A percentile compares a stretch with the other conserved stretches of the same genome.
Evolutionary conservation across 192 early-diverging fungal species (phyloP).

Genomic region (Podila epicladia): DNA sequence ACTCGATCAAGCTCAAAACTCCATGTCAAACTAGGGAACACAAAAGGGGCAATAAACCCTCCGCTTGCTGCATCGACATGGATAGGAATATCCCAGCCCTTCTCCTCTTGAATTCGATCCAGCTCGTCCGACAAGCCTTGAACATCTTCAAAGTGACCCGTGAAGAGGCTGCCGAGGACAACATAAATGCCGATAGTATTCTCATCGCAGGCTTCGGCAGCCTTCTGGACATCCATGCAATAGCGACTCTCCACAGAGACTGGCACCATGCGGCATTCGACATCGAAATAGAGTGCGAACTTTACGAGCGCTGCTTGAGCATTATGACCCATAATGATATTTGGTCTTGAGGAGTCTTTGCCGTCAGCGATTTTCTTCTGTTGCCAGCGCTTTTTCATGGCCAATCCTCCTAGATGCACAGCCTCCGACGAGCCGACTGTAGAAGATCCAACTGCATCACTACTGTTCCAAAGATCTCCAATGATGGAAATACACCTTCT

Average conservation of each 20-base stretch:
- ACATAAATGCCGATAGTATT: conserved; percentile 86
- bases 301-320: conserved; percentile 69
- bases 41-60: conserved; percentile 89
- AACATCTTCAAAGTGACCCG: conserved; percentile 87
- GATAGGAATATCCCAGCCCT: conserved; percentile 77
- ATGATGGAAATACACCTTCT: conserved; percentile 74
- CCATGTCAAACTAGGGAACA: conserved; percentile 79
- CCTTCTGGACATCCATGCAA: conserved; percentile 70
- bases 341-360: conserved; percentile 69
- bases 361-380: conserved; percentile 64
- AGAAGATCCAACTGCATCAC: conserved; percentile 69
- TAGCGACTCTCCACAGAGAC: conserved; percentile 59
- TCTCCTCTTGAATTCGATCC: conserved; percentile 66
- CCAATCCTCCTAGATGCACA: conserved; percentile 78
- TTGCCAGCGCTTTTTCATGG: conserved; percentile 85
- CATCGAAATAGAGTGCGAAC: conserved; percentile 74
- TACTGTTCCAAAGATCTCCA: conserved; percentile 73
- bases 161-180: conserved; percentile 81
- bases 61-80: conserved; percentile 90
- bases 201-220: conserved; percentile 77
- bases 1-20: conserved; percentile 69
- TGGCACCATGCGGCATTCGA: conserved; percentile 74
- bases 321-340: conserved; percentile 81
- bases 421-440: conserved; percentile 86
- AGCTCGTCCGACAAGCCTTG: conserved; percentile 68